Percentiles rank a stretch among this genome's conserved stretches.
Evolutionary conservation across 148 eudicot genomes (phyloP).

Genomic region (Tetragonia tetragonoides): DNA sequence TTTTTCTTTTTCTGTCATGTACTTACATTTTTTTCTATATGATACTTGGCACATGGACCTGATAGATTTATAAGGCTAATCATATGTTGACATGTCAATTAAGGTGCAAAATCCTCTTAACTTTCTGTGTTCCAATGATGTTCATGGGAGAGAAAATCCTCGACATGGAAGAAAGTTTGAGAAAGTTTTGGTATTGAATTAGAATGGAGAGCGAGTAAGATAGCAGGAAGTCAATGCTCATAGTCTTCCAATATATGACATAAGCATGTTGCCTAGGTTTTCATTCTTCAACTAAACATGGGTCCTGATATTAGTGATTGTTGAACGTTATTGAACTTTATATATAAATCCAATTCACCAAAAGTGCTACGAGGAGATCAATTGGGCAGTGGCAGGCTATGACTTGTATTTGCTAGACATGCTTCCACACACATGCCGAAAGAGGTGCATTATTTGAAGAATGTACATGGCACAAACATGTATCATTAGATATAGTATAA

Average conservation of each 20-base stretch:
- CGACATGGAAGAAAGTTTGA: background rate
- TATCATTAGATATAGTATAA: background rate
- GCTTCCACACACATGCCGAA: too few species aligned
- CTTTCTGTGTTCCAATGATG: background rate
- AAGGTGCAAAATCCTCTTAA: background rate
- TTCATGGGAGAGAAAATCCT: background rate
- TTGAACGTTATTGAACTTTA: background rate
- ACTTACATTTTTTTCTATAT: too few species aligned
- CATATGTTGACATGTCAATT: background rate
- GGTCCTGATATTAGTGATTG: background rate
- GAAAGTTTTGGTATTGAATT: background rate
- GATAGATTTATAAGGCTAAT: background rate
- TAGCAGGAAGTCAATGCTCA: background rate
- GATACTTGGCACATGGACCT: background rate
- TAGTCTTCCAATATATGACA: background rate
- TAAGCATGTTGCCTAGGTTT: background rate
- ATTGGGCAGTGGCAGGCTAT: too few species aligned
- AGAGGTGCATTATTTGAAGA: background rate
- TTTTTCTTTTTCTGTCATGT: too few species aligned
- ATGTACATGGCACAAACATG: background rate
- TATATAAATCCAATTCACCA: too few species aligned
- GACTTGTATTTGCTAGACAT: too few species aligned
- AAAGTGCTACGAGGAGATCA: too few species aligned
- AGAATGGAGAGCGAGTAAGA: background rate
- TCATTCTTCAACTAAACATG: background rate